Base-by-base conservation (phyloP, 108 stramenopile genomes). In the Mayamaea pseudoterrestris region DNA sequence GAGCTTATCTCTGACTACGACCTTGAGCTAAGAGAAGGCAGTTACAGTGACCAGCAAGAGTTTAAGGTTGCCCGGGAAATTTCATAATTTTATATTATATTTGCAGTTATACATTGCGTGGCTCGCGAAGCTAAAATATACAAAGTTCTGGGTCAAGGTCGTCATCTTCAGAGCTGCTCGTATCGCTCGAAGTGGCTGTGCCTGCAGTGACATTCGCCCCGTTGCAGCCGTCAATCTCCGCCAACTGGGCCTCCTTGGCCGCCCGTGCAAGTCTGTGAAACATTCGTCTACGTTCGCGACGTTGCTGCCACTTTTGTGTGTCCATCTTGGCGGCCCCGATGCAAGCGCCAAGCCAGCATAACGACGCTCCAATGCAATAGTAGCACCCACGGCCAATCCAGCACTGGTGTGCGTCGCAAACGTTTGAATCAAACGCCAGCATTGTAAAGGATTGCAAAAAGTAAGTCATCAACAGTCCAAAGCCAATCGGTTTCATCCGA, bases 361-460 rank as follows among this genome's bases (percentile, higher is more conserved):
- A 23, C 35, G 62, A 55, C 27, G 67, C 72, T 6, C 55, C 14
- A 5, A 64, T 51, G 13, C 50, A 57, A 18, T 37, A 25, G 1
- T 36, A 34, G 9, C 59, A 32, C 27, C 74, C 74, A 0, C 13
- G 0, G 1, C 21, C 47, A 9, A 70, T 32, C 3, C 28, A 9
- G 53, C 74, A 75, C 24, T 30, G 27, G 48, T 65, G 27, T 2
- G 18, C 35, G 3, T 16, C 21, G 35, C 75, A 77, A 7, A 77
- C 8, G 1, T 66, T 47, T 0, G 62, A 35, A 48, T 77, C 75
- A 31, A 69, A 77, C 28, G 69, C 61, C 6, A 77, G 47, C 35
- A 77, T 72, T 9, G 68, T 44, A 21, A 69, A 52, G 8, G 63
- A 68, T 36, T 77, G 71, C 5, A 69, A 63, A 37, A 72, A 65